Evolutionary conservation across 352 stramenopile genomes (phyloP).

Genomic region (Pythium catenulatum): DNA sequence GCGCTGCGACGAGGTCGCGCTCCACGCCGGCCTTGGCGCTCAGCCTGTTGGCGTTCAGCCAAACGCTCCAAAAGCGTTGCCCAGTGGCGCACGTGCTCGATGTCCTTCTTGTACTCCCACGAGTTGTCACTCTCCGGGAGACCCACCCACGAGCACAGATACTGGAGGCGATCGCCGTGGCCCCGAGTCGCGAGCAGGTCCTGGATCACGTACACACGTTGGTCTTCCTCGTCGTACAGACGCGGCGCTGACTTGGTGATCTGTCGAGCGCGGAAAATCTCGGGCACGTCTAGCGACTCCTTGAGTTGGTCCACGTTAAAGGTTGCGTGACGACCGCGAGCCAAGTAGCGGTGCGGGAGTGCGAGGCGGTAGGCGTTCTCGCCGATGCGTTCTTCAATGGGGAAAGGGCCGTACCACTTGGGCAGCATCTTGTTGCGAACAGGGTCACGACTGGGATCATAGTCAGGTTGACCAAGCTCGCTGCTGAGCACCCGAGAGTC

Average conservation of each 20-base stretch:
- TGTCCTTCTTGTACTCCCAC: constrained; percentile 8
- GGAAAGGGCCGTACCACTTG: too few relatives aligned
- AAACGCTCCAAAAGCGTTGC: background rate
- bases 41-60: background rate
- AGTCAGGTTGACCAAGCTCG: background rate
- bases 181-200: background rate
- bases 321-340: constrained; percentile 16
- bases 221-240: background rate
- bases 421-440: too few relatives aligned
- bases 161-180: background rate
- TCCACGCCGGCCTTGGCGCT: too few relatives aligned
- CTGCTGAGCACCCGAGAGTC: constrained; percentile 9
- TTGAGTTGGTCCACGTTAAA: constrained; percentile 48
- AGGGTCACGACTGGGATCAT: too few relatives aligned
- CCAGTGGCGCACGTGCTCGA: constrained; percentile 18
- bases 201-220: constrained; percentile 15
- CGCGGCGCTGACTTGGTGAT: constrained; percentile 1
- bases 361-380: too few relatives aligned
- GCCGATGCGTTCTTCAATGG: too few relatives aligned
- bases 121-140: constrained; percentile 3
- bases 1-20: background rate
- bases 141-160: constrained; percentile 8
- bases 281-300: constrained; percentile 2
- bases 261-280: constrained; percentile 2
- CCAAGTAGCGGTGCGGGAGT: background rate